These are phyloP conservation scores for Lactarius indigo DNA, from an alignment of 768 basidiomycete genomes.

Conservation along the genomic window DNA sequence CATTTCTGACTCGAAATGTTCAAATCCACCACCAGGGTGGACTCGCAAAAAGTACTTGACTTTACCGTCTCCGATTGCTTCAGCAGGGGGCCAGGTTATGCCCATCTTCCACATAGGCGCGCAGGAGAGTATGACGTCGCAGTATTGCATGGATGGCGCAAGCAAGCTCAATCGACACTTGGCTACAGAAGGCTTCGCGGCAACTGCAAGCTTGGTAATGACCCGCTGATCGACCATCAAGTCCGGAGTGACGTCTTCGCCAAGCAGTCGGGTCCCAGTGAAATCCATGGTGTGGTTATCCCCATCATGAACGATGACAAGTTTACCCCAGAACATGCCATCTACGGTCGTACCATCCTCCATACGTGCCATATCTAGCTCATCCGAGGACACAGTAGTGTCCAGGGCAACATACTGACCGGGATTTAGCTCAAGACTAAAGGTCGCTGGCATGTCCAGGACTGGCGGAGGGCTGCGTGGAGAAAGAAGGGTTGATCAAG, in stretches of 20 bases:
- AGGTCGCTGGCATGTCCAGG: conserved; percentile 81
- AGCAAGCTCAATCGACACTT: conserved; percentile 74
- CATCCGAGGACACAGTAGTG: conserved; percentile 70
- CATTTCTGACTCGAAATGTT: conserved; percentile 82
- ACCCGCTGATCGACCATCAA: conserved; percentile 74
- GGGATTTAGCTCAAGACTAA: conserved; percentile 75
- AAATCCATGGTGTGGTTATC: conserved; percentile 82
- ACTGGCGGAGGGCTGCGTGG: conserved; percentile 58
- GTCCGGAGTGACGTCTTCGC: conserved; percentile 61
- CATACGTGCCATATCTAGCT: conserved; percentile 88
- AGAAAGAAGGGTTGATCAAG: background rate
- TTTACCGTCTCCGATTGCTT: conserved; percentile 60
- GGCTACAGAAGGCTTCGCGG: conserved; percentile 69
- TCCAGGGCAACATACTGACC: conserved; percentile 80
- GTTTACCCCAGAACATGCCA: conserved; percentile 85
- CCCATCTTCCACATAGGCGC: conserved; percentile 73
- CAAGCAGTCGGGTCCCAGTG: conserved; percentile 67
- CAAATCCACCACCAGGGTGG: conserved; percentile 80
- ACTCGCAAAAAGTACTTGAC: conserved; percentile 81
- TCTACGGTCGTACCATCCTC: conserved; percentile 86
- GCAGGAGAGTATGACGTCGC: conserved; percentile 70
- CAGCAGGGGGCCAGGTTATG: conserved; percentile 75
- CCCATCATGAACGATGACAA: conserved; percentile 74
- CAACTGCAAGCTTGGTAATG: conserved; percentile 71
- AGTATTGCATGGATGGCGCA: conserved; percentile 71